phyloP scores from a whole-genome alignment of 176 grass and related monocot genomes.

The Carex myosuroides region DNA sequence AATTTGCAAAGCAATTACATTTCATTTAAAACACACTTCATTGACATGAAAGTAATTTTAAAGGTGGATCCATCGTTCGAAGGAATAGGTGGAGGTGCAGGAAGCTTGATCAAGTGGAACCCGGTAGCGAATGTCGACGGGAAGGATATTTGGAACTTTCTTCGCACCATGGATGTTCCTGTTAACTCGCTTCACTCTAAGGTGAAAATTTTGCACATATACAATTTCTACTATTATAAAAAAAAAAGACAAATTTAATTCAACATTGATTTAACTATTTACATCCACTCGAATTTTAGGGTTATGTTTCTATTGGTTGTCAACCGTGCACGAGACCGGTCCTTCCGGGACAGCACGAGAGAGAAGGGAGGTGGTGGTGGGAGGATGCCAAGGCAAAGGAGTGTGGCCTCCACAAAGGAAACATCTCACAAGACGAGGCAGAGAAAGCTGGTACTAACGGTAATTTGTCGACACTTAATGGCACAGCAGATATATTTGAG shows the following conservation, averaged over 20 bases:
- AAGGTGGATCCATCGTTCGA: slow-evolving; percentile 85
- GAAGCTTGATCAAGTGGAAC: slow-evolving; percentile 96
- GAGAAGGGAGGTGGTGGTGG: slow-evolving; percentile 99
- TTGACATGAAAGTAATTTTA: neutral
- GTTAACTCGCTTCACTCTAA: slow-evolving; percentile 77
- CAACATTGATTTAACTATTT: neutral
- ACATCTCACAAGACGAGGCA: slow-evolving; percentile 49
- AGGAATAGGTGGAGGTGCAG: slow-evolving; percentile 52
- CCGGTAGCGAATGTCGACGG: slow-evolving; percentile 77
- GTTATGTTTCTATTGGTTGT: slow-evolving; percentile 90
- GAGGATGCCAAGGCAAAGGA: slow-evolving; percentile 95
- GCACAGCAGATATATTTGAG: slow-evolving; percentile 62
- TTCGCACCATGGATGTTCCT: slow-evolving; percentile 88
- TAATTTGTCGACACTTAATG: slow-evolving; percentile 2
- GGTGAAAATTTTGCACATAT: slow-evolving; percentile 10
- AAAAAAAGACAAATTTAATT: neutral
- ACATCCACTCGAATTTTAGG: slow-evolving; percentile 28
- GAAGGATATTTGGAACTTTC: slow-evolving; percentile 89
- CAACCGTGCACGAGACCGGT: slow-evolving; percentile 96
- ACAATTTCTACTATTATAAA: neutral
- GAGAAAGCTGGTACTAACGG: slow-evolving; percentile 34
- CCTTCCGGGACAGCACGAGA: slow-evolving; percentile 82
- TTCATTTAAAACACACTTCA: neutral
- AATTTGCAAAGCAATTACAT: no score
- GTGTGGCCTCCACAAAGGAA: slow-evolving; percentile 96